Percentiles rank a stretch among this genome's conserved stretches.
Evolutionary conservation across 164 flowering plant genomes (phyloP).

Genomic region (Pachysandra terminalis): DNA sequence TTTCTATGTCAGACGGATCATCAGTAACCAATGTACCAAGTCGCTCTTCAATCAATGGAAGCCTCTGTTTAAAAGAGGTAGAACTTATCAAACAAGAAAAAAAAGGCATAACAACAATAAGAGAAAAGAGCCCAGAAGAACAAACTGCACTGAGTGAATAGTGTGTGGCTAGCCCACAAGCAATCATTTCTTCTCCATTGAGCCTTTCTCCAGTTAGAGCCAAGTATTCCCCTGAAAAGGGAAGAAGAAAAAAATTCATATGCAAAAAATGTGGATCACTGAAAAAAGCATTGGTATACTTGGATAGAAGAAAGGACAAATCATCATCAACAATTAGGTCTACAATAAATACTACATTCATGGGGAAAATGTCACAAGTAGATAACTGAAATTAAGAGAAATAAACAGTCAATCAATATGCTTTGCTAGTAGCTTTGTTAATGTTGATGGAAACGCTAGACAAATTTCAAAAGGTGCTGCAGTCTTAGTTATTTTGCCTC

Average conservation of each 20-base stretch:
- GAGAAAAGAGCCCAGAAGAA: conserved; percentile 6
- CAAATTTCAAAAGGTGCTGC: neutral
- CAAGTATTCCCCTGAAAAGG: conserved; percentile 78
- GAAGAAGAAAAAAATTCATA: no score
- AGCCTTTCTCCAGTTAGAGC: conserved; percentile 91
- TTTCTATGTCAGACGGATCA: conserved; percentile 65
- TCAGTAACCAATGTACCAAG: conserved; percentile 76
- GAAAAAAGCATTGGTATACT: no score
- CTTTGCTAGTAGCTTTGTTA: neutral
- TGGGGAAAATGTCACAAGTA: no score
- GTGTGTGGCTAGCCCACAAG: conserved; percentile 91
- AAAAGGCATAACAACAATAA: neutral
- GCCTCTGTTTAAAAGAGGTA: conserved; percentile 44
- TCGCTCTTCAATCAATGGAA: conserved; percentile 69
- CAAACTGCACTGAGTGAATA: conserved; percentile 64
- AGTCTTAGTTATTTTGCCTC: neutral
- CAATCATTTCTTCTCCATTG: conserved; percentile 92
- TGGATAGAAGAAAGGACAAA: neutral
- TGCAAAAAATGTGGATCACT: no score
- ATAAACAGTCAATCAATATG: neutral
- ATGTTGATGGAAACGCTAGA: neutral
- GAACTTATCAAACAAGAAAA: conserved; percentile 1
- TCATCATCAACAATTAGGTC: no score
- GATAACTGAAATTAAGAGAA: neutral
- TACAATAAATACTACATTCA: no score